Conservation (phyloP, 495 filamentous ascomycete species). For the Oleoguttula mirabilis region DNA sequence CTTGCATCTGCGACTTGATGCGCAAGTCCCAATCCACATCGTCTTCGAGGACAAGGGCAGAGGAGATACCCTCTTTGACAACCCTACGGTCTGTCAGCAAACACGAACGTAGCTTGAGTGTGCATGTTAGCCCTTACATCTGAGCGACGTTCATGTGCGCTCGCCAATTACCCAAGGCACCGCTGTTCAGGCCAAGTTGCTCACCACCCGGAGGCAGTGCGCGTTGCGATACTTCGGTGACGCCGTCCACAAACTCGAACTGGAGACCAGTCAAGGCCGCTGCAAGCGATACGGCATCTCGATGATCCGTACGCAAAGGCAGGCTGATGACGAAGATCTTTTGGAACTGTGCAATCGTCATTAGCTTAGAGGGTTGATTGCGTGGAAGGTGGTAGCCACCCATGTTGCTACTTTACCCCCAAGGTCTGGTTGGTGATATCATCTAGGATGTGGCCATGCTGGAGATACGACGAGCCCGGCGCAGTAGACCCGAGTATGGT, state of each 20-base stretch:
- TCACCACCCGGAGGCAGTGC: constrained; percentile 8
- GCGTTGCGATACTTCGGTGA: neutral
- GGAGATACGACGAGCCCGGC: too few relatives aligned
- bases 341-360: constrained; percentile 15
- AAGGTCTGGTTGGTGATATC: too few relatives aligned
- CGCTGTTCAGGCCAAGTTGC: neutral
- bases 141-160: constrained; percentile 8
- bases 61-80: constrained; percentile 6
- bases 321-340: constrained; percentile 13
- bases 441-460: too few relatives aligned
- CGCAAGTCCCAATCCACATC: constrained; percentile 14
- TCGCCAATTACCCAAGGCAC: constrained; percentile 4
- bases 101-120: neutral
- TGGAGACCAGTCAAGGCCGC: constrained; percentile 7
- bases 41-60: constrained; percentile 8
- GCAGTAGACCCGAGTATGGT: too few relatives aligned
- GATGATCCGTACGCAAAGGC: constrained; percentile 5
- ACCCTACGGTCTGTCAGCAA: constrained; percentile 5
- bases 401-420: too few relatives aligned
- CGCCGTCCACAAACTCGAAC: constrained; percentile 8
- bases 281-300: constrained; percentile 6
- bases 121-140: neutral
- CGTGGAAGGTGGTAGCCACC: too few relatives aligned
- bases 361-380: too few relatives aligned
- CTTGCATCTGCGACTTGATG: constrained; percentile 13